phyloP scores from a whole-genome alignment of 1,284 basidiomycete species.

The Megacollybia platyphylla region DNA sequence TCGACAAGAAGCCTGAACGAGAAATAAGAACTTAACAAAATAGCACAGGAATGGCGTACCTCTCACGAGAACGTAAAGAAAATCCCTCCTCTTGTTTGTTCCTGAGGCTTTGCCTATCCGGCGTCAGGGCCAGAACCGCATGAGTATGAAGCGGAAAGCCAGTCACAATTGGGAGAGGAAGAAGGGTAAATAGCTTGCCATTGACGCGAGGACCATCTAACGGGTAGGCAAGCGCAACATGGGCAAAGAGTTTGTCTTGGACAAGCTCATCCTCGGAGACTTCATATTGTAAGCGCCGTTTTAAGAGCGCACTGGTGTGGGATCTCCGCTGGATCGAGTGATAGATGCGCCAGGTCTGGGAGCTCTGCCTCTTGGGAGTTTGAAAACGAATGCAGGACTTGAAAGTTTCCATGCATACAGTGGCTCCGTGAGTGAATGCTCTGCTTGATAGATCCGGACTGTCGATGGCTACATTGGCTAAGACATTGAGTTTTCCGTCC shows the following conservation, averaged over 20 bases:
- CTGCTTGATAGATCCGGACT: slow-evolving; percentile 6
- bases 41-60: background rate
- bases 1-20: slow-evolving; percentile 19
- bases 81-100: slow-evolving; percentile 28
- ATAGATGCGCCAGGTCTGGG: slow-evolving; percentile 15
- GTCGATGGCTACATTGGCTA: background rate
- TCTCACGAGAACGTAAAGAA: background rate
- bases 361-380: background rate
- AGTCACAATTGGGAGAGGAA: slow-evolving; percentile 32
- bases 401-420: slow-evolving; percentile 5
- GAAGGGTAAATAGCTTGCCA: slow-evolving; percentile 32
- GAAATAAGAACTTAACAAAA: background rate
- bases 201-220: slow-evolving; percentile 1
- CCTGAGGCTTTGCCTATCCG: slow-evolving; percentile 30
- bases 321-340: slow-evolving; percentile 12
- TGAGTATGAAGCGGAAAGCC: slow-evolving; percentile 33
- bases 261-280: slow-evolving; percentile 12
- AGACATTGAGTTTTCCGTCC: slow-evolving; percentile 8
- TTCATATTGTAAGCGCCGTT: slow-evolving; percentile 12
- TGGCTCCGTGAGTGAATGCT: slow-evolving; percentile 4
- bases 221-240: slow-evolving; percentile 20
- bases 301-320: background rate
- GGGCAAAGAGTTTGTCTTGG: slow-evolving; percentile 25
- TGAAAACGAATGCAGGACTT: background rate
- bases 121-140: slow-evolving; percentile 30